Percentiles rank a stretch among this genome's conserved stretches.
Conservation (phyloP, 805 yeast species). For the Myxozyma kluyveri region DNA sequence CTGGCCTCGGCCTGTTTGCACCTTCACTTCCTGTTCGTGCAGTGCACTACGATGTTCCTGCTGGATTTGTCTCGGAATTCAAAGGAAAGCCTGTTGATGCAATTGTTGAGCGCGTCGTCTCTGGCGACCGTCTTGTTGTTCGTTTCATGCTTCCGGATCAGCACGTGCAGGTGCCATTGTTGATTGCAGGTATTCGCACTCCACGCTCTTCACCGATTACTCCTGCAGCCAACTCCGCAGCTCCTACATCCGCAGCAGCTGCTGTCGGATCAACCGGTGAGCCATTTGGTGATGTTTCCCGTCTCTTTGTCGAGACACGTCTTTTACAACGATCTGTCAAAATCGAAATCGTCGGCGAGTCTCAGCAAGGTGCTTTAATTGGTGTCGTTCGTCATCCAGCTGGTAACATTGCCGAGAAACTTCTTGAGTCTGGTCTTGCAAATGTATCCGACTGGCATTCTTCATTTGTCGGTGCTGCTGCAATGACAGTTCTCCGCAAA, state of each 20-base stretch:
- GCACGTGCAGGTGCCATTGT: conserved; percentile 60
- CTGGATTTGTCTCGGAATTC: conserved; percentile 41
- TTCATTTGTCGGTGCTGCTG: conserved; percentile 58
- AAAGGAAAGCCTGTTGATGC: conserved; percentile 48
- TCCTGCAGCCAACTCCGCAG: conserved; percentile 32
- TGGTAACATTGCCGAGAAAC: conserved; percentile 68
- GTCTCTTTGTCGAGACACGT: conserved; percentile 59
- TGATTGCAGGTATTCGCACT: conserved; percentile 69
- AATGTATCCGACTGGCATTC: conserved; percentile 82
- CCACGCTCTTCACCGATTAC: conserved; percentile 69
- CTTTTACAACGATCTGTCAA: conserved; percentile 60
- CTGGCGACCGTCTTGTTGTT: conserved; percentile 74
- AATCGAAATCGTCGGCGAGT: conserved; percentile 60
- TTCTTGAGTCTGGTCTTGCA: conserved; percentile 68
- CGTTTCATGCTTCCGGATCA: conserved; percentile 51
- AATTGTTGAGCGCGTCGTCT: conserved; percentile 70
- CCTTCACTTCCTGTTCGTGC: neutral
- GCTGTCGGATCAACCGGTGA: conserved; percentile 43
- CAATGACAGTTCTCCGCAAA: conserved; percentile 60
- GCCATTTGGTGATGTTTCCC: conserved; percentile 66
- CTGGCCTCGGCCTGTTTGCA: conserved; percentile 58
- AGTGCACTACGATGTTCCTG: conserved; percentile 35
- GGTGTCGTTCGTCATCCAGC: conserved; percentile 66
- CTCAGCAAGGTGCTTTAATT: conserved; percentile 49
- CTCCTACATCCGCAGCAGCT: conserved; percentile 29